phyloP scores from a whole-genome alignment of 441 rosid species.

The Erysimum cheiri region DNA sequence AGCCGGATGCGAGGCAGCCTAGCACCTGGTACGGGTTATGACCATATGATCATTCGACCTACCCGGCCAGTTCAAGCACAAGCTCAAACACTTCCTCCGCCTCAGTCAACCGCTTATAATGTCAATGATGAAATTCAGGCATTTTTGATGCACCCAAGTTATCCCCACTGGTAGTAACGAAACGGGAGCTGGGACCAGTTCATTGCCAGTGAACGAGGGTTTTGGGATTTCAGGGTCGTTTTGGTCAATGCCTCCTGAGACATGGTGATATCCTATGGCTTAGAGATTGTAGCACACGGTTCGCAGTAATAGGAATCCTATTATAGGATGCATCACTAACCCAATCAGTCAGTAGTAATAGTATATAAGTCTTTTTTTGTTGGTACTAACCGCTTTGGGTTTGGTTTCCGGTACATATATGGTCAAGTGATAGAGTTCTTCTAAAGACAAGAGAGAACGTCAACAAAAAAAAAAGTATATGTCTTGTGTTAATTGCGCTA shows the following conservation, averaged over 20 bases:
- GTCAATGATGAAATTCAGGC: slow-evolving; percentile 14
- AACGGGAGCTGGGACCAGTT: slow-evolving; percentile 14
- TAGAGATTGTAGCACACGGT: slow-evolving; percentile 20
- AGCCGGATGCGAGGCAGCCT: slow-evolving; percentile 83
- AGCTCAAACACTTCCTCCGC: slow-evolving; percentile 34
- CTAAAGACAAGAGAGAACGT: neutral
- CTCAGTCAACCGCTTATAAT: slow-evolving; percentile 10
- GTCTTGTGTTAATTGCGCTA: no score
- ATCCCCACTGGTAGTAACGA: slow-evolving; percentile 10
- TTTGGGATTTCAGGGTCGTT: neutral
- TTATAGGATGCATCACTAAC: slow-evolving; percentile 14
- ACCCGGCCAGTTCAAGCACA: slow-evolving; percentile 49
- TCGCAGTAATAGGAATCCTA: neutral
- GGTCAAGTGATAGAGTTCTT: slow-evolving; percentile 1
- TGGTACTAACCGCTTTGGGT: slow-evolving; percentile 25
- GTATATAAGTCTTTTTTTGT: slow-evolving; percentile 10
- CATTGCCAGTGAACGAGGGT: slow-evolving; percentile 20
- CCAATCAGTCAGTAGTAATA: neutral
- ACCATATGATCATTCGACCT: slow-evolving; percentile 70
- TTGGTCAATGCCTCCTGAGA: slow-evolving; percentile 38
- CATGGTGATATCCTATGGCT: slow-evolving; percentile 35
- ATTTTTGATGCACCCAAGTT: slow-evolving; percentile 30
- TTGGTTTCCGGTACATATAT: slow-evolving; percentile 21
- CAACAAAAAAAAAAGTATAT: no score
- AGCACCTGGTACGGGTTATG: slow-evolving; percentile 53